Evolutionary conservation across 192 early-diverging fungal genomes (phyloP).

Genomic region (Podila minutissima): DNA sequence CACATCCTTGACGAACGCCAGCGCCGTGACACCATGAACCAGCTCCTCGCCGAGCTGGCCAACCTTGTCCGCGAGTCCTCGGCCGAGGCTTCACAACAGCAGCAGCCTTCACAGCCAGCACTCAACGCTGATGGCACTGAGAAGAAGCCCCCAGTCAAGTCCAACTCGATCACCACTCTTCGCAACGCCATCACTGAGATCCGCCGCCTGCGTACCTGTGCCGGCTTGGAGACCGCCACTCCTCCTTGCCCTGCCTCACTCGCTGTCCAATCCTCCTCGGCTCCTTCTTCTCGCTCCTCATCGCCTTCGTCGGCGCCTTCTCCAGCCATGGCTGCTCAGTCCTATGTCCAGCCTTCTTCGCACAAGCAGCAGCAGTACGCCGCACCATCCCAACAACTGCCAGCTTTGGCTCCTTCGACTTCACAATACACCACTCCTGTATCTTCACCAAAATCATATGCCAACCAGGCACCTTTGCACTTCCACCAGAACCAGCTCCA

Average conservation of each 20-base stretch:
- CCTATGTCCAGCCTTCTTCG: background rate
- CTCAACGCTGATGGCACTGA: conserved; percentile 27
- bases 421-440: conserved; percentile 18
- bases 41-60: conserved; percentile 45
- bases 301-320: background rate
- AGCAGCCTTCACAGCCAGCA: background rate
- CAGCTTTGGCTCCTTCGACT: conserved; percentile 10
- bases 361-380: background rate
- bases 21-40: conserved; percentile 52
- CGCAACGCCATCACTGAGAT: conserved; percentile 49
- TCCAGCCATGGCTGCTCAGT: background rate
- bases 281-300: conserved; percentile 6
- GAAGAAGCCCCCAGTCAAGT: conserved; percentile 47
- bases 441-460: conserved; percentile 23
- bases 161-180: conserved; percentile 50
- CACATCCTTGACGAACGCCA: conserved; percentile 51
- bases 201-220: conserved; percentile 41
- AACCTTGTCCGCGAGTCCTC: conserved; percentile 46
- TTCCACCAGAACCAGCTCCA: conserved; percentile 31
- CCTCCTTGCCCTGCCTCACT: conserved; percentile 37
- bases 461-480: conserved; percentile 1
- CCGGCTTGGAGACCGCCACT: conserved; percentile 39
- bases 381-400: conserved; percentile 9
- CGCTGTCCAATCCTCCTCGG: conserved; percentile 14
- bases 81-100: conserved; percentile 12